These are phyloP conservation scores for Beauveria varroae DNA, from an alignment of 2,329 filamentous ascomycete species.

Conservation along the genomic window DNA sequence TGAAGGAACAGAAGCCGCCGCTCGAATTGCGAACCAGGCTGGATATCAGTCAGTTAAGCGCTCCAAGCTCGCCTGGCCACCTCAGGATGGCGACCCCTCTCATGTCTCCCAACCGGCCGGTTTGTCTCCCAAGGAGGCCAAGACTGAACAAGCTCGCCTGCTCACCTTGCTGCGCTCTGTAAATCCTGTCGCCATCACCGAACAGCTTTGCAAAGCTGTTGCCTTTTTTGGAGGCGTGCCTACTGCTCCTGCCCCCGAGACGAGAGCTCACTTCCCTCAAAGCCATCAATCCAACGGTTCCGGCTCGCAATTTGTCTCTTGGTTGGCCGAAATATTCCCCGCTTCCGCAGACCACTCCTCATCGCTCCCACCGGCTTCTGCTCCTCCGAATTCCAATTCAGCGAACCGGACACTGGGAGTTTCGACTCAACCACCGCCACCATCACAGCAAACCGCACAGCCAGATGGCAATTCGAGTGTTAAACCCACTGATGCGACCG, in stretches of 20 bases:
- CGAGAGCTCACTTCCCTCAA: conserved; percentile 44
- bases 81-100: conserved; percentile 17
- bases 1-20: conserved; percentile 52
- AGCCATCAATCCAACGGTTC: conserved; percentile 50
- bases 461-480: not conserved
- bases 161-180: conserved; percentile 49
- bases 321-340: conserved; percentile 58
- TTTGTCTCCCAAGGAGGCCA: conserved; percentile 38
- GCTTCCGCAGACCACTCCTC: conserved; percentile 8
- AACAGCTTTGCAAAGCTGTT: conserved; percentile 55
- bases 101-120: conserved; percentile 4
- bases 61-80: conserved; percentile 29
- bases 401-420: not conserved
- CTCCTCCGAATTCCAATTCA: not conserved
- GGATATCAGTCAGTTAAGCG: conserved; percentile 45
- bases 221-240: conserved; percentile 57
- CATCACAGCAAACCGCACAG: not conserved
- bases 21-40: conserved; percentile 46
- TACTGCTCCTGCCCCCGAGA: conserved; percentile 43
- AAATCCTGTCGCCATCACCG: conserved; percentile 48
- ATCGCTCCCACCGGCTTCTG: not conserved
- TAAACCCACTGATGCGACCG: not conserved
- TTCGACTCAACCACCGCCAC: not conserved
- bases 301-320: conserved; percentile 51
- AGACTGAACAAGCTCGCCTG: conserved; percentile 52